Percentiles rank a stretch among this genome's conserved stretches.
Conservation (phyloP, 768 basidiomycete species). For the Saitozyma sp. region DNA sequence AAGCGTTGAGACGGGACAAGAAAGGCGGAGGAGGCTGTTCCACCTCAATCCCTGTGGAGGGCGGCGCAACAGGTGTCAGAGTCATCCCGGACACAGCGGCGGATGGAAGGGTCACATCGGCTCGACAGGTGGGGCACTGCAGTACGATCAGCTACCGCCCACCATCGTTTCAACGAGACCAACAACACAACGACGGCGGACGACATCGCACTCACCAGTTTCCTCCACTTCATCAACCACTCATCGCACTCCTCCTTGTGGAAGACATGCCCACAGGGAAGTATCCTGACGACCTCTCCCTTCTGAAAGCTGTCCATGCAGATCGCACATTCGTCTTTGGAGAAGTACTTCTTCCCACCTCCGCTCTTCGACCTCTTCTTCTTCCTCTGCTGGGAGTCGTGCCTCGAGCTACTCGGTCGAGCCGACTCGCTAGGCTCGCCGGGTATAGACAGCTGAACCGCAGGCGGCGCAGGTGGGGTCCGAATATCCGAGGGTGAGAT, state of each 20-base stretch:
- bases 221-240: constrained; percentile 90
- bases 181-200: background rate
- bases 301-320: constrained; percentile 82
- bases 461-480: constrained; percentile 10
- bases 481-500: constrained; percentile 23
- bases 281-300: constrained; percentile 84
- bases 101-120: constrained; percentile 69
- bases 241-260: constrained; percentile 86
- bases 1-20: no score
- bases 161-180: background rate
- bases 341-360: constrained; percentile 62
- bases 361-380: constrained; percentile 2
- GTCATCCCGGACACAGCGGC: constrained; percentile 17
- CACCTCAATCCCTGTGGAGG: no score
- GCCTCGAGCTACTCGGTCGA: background rate
- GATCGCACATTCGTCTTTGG: constrained; percentile 85
- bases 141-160: constrained; percentile 7
- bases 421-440: background rate
- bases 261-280: constrained; percentile 94
- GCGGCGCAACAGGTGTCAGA: no score
- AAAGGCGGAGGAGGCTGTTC: no score
- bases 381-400: background rate
- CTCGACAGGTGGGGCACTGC: constrained; percentile 89
- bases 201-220: constrained; percentile 66
- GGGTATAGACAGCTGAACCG: no score